Evolutionary conservation across 768 basidiomycete species (phyloP).

Genomic region (Strobilomyces confusus): DNA sequence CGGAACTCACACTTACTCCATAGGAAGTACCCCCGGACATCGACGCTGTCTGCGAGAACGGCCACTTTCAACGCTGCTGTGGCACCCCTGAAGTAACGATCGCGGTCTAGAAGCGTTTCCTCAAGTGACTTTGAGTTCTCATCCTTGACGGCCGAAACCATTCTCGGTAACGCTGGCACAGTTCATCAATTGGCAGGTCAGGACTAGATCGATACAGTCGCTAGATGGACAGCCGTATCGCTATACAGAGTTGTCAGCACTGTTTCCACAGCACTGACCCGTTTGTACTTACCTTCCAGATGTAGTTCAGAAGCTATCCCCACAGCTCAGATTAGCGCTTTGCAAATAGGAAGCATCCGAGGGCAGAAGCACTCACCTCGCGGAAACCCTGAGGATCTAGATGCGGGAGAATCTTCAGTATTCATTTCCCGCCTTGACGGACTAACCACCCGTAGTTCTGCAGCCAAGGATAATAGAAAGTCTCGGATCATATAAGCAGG

Average conservation of each 20-base stretch:
- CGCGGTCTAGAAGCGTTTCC: slow-evolving; percentile 52
- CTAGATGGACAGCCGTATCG: slow-evolving; percentile 56
- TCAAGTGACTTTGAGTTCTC: slow-evolving; percentile 53
- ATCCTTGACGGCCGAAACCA: slow-evolving; percentile 64
- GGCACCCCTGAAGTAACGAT: slow-evolving; percentile 64
- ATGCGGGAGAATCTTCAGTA: background rate
- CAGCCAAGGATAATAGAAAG: slow-evolving; percentile 51
- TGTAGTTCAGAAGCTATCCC: slow-evolving; percentile 56
- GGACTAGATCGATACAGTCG: slow-evolving; percentile 18
- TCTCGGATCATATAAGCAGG: background rate
- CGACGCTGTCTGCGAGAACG: slow-evolving; percentile 60
- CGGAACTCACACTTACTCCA: slow-evolving; percentile 57
- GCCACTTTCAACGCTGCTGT: slow-evolving; percentile 52
- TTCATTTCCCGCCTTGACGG: background rate
- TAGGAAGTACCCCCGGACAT: slow-evolving; percentile 59
- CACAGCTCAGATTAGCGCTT: background rate
- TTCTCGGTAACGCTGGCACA: slow-evolving; percentile 63
- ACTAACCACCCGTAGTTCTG: slow-evolving; percentile 50
- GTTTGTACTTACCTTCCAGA: slow-evolving; percentile 50
- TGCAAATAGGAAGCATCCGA: background rate
- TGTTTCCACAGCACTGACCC: background rate
- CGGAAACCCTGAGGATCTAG: slow-evolving; percentile 68
- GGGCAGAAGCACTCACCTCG: slow-evolving; percentile 32
- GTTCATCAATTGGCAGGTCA: background rate
- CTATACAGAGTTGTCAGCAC: slow-evolving; percentile 19